Base-by-base conservation (phyloP, 176 grass and related monocot species). In the Calamus simplicifolius region DNA sequence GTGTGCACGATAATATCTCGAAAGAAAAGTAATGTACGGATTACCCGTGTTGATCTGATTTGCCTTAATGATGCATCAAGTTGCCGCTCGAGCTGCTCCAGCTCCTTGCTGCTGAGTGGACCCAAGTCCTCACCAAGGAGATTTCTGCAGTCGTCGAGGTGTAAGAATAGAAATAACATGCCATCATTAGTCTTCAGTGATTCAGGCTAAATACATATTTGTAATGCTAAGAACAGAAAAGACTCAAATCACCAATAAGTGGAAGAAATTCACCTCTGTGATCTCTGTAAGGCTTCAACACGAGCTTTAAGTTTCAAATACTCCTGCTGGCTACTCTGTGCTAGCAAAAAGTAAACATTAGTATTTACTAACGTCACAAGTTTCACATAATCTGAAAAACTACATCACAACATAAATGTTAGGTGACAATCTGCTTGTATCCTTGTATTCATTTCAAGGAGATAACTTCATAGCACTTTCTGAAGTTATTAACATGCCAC, bases 41-140 rank as follows among this genome's bases (percentile, higher is more conserved):
- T 64, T 89, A 98, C 94, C 84, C 88, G 85, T 52, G 88, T 85
- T 43, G 94, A 89, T 88, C 94, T 79, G 77, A 92, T 93, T 69
- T 92, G 88, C 76, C 72, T 93, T 48, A 98, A 82, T 61, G 94
- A 93, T 61, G 69, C 77, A 73, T 98, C 94, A 70, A 98, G 94
- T 70, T 88, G 81, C 52, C 85, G 79, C 61, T 98, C 94, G 50
- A 98, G 94, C 63, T 82, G 81, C 27, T 92, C 87, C 49, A 98
- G 85, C 21, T 92, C 70, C 30, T 98, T 90, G 43, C 92, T 55
- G 48, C 50, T 81, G 3, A 93, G 81, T 59, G 58, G n/a, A 0
- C 54, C 73, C 5, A 98, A 63, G 74, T 98, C 87, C 53, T 98
- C 93, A 43, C 93, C 93, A 25, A 98, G 81, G 49, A 98, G 81